Conservation (phyloP, 345 rosid species). For the Gossypium ekmanianum region DNA sequence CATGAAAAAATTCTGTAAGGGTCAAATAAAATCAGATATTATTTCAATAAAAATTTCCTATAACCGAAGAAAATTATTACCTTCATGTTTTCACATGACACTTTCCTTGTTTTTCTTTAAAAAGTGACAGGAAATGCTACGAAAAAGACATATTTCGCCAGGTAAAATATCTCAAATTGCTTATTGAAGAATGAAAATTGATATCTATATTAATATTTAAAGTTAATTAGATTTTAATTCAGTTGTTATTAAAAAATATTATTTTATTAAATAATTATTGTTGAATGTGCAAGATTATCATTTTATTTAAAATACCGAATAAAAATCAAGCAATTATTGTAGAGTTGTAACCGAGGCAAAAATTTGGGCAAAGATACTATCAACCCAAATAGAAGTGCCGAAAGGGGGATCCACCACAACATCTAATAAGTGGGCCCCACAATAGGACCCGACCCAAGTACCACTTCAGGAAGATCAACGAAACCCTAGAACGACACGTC, state of each 20-base stretch:
- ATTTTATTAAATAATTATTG: no score
- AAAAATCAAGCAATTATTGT: not conserved
- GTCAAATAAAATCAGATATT: no score
- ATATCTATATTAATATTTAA: no score
- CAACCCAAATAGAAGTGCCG: not conserved
- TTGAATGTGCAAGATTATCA: no score
- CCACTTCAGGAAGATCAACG: not conserved
- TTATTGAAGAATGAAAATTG: no score
- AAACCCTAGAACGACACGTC: constrained; percentile 11
- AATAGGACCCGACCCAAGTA: not conserved
- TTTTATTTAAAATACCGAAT: no score
- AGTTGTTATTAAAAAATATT: no score
- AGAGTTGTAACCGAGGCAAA: not conserved
- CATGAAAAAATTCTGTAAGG: no score
- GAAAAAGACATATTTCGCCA: not conserved
- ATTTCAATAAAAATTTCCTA: no score
- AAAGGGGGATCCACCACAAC: not conserved
- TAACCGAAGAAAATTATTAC: no score
- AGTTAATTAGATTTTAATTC: no score
- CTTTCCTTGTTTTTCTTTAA: not conserved
- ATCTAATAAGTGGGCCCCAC: not conserved
- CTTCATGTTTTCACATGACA: not conserved
- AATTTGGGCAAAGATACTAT: not conserved
- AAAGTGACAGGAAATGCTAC: not conserved
- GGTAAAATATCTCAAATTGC: not conserved